Conservation (phyloP, 1,139 yeast species). For the Yamadazyma conglobata region DNA sequence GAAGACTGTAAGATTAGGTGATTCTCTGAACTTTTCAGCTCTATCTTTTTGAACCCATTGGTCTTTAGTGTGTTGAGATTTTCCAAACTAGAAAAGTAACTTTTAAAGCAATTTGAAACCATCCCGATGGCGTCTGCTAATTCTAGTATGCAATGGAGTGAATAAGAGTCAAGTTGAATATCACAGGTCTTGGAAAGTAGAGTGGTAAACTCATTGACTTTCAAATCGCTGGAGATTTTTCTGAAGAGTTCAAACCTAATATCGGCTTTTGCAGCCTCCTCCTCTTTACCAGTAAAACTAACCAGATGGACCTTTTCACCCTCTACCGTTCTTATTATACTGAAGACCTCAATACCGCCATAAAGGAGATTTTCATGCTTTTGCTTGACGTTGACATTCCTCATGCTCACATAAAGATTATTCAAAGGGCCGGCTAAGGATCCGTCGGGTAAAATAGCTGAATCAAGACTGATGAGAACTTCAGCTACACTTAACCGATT, state of each 20-base stretch:
- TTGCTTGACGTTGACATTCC: conserved; percentile 28
- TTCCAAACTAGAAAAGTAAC: conserved; percentile 13
- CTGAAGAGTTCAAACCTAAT: conserved; percentile 49
- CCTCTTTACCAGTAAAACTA: conserved; percentile 15
- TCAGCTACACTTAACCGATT: conserved; percentile 31
- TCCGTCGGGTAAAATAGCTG: conserved; percentile 42
- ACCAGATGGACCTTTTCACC: conserved; percentile 20
- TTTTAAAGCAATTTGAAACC: conserved; percentile 11
- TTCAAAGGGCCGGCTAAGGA: conserved; percentile 28
- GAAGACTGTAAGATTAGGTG: conserved; percentile 35
- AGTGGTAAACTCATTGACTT: conserved; percentile 35
- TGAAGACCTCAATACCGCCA: conserved; percentile 45
- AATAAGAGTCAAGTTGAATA: conserved; percentile 27
- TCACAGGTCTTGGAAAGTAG: conserved; percentile 43
- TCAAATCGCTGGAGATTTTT: conserved; percentile 18
- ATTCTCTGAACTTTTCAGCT: conserved; percentile 7
- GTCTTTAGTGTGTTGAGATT: conserved; percentile 6
- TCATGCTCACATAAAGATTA: conserved; percentile 22
- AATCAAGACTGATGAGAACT: conserved; percentile 39
- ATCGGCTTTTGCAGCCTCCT: conserved; percentile 37
- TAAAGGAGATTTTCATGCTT: conserved; percentile 37
- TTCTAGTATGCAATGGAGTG: conserved; percentile 9
- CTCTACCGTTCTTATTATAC: conserved; percentile 18
- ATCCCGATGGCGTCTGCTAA: conserved; percentile 17
- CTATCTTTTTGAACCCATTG: conserved; percentile 2